Conservation (phyloP, 108 stramenopile genomes). For the Nitzschia sp. region DNA sequence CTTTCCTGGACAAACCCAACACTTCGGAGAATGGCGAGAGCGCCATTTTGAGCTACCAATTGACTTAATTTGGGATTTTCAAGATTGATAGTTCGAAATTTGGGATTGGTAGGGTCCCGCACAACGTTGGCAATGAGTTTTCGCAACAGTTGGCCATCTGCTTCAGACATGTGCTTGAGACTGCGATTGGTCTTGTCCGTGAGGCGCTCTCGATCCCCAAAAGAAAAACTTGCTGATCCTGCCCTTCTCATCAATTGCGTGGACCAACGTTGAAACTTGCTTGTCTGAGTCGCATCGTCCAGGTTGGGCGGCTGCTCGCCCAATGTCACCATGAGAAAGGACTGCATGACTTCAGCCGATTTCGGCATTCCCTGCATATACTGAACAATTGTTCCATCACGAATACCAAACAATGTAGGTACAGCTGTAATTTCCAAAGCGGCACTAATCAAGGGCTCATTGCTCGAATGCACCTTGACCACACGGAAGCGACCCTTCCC, state of each 20-base stretch:
- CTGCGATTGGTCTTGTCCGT: conserved; percentile 49
- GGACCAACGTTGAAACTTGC: conserved; percentile 60
- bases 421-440: conserved; percentile 80
- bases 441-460: conserved; percentile 59
- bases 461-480: conserved; percentile 85
- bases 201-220: conserved; percentile 70
- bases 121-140: conserved; percentile 74
- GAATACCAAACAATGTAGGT: conserved; percentile 83
- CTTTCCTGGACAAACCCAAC: conserved; percentile 35
- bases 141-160: conserved; percentile 64
- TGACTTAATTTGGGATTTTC: conserved; percentile 68
- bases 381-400: conserved; percentile 78
- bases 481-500: conserved; percentile 79
- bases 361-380: conserved; percentile 82
- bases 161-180: conserved; percentile 68
- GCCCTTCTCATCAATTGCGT: conserved; percentile 67
- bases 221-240: conserved; percentile 73
- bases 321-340: conserved; percentile 83
- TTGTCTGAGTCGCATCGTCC: conserved; percentile 36
- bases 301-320: conserved; percentile 65
- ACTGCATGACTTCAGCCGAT: conserved; percentile 63
- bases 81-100: conserved; percentile 76
- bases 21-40: conserved; percentile 60
- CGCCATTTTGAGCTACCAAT: conserved; percentile 51
- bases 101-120: conserved; percentile 61